These are phyloP conservation scores for Halophytophthora batemanensis DNA, from an alignment of 352 stramenopile species.

Conservation along the genomic window DNA sequence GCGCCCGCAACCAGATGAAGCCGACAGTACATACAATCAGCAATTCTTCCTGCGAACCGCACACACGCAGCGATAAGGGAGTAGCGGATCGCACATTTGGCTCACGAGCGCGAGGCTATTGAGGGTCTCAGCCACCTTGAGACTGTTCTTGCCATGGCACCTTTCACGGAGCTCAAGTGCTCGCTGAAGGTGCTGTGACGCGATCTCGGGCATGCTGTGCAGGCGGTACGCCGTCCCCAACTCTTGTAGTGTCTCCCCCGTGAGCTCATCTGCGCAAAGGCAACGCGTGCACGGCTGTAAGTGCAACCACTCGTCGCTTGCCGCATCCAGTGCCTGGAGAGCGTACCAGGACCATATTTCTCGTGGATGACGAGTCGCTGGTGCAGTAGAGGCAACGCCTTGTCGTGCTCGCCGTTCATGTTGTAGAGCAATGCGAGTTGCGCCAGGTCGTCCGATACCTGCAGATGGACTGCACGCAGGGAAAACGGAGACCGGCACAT, in stretches of 20 bases:
- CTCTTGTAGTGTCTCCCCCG: slow-evolving; percentile 60
- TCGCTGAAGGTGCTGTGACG: slow-evolving; percentile 57
- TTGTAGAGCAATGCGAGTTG: slow-evolving; percentile 67
- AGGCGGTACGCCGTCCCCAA: slow-evolving; percentile 72
- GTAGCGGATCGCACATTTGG: slow-evolving; percentile 29
- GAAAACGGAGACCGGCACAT: background rate
- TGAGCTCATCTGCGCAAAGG: slow-evolving; percentile 37
- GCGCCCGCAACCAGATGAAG: background rate
- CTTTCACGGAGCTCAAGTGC: slow-evolving; percentile 42
- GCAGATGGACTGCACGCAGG: slow-evolving; percentile 35
- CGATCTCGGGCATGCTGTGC: slow-evolving; percentile 42
- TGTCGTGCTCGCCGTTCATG: slow-evolving; percentile 64
- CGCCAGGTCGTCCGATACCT: slow-evolving; percentile 60
- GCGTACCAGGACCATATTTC: slow-evolving; percentile 62
- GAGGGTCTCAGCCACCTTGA: slow-evolving; percentile 76
- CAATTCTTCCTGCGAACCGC: background rate
- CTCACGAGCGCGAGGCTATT: slow-evolving; percentile 68
- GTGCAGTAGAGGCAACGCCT: slow-evolving; percentile 67
- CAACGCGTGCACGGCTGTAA: slow-evolving; percentile 2
- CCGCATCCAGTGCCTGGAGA: background rate
- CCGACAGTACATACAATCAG: background rate
- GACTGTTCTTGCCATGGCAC: slow-evolving; percentile 50
- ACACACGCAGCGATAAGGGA: no score
- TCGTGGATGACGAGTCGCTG: slow-evolving; percentile 81
- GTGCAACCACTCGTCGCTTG: background rate